Conservation (phyloP, 805 yeast genomes). For the Jamesozyma rosinii region DNA sequence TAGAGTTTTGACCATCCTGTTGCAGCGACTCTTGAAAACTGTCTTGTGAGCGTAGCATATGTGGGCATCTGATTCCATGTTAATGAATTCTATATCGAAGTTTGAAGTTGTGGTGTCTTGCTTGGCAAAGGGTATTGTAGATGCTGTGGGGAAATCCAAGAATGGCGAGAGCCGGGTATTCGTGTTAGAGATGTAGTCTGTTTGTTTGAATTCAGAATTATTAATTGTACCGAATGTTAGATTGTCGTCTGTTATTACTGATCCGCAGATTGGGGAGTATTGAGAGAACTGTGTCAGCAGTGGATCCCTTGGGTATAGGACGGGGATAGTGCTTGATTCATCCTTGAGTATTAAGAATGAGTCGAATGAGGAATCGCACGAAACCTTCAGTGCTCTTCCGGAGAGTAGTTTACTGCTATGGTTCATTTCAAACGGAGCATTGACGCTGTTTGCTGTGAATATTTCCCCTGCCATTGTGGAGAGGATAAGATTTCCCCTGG, state of each 20-base stretch:
- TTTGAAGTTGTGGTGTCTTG: not conserved
- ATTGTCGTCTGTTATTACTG: not conserved
- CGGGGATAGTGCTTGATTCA: conserved; percentile 50
- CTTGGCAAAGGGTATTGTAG: not conserved
- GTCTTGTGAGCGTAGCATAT: conserved; percentile 20
- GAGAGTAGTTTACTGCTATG: conserved; percentile 31
- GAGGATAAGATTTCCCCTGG: conserved; percentile 59
- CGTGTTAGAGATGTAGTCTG: not conserved
- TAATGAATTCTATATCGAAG: conserved; percentile 16
- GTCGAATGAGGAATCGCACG: conserved; percentile 54
- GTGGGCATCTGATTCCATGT: conserved; percentile 2
- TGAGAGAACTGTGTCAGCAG: conserved; percentile 45
- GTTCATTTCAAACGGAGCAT: conserved; percentile 13
- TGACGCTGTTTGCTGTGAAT: conserved; percentile 29
- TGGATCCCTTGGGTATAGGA: conserved; percentile 39
- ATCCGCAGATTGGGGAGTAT: conserved; percentile 39
- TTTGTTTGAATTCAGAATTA: not conserved
- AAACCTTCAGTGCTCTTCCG: conserved; percentile 39
- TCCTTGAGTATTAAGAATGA: conserved; percentile 62
- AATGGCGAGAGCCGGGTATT: not conserved
- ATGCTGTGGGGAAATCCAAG: not conserved
- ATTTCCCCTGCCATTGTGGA: conserved; percentile 64
- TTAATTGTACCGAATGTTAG: not conserved
- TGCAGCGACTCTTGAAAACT: conserved; percentile 14
- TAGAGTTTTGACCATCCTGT: conserved; percentile 6